Conservation (phyloP, 345 rosid species). For the Ricinus communis region DNA sequence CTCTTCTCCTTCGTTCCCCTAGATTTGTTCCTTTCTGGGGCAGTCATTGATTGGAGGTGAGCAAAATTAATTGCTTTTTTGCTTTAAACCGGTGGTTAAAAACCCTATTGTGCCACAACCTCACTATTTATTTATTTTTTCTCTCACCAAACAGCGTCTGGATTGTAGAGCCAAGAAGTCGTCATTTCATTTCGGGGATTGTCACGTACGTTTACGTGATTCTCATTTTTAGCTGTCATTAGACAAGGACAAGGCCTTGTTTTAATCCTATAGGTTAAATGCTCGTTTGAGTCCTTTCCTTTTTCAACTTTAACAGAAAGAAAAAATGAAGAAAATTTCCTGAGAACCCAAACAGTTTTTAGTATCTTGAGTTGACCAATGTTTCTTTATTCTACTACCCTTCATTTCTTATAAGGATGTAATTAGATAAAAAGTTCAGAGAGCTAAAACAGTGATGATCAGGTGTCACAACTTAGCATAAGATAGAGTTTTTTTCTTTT, state of each 20-base stretch:
- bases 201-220: not conserved
- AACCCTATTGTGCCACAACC: not conserved
- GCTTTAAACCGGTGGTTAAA: not conserved
- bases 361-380: too few relatives aligned
- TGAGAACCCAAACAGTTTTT: too few relatives aligned
- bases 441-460: too few relatives aligned
- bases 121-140: not conserved
- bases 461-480: too few relatives aligned
- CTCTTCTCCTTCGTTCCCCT: not conserved
- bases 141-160: not conserved
- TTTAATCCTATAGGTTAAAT: too few relatives aligned
- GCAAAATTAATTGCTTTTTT: not conserved
- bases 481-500: too few relatives aligned
- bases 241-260: too few relatives aligned
- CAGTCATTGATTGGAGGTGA: too few relatives aligned
- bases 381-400: too few relatives aligned
- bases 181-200: not conserved
- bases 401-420: too few relatives aligned
- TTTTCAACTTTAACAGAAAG: not conserved
- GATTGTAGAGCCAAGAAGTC: not conserved
- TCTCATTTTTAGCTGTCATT: not conserved
- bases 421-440: too few relatives aligned
- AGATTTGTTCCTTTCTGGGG: slow-evolving; percentile 12
- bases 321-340: too few relatives aligned
- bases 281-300: not conserved